Percentiles rank a stretch among this genome's conserved stretches.
phyloP scores from a whole-genome alignment of 2,329 filamentous ascomycete species.

The Cordyceps cateniannulata region DNA sequence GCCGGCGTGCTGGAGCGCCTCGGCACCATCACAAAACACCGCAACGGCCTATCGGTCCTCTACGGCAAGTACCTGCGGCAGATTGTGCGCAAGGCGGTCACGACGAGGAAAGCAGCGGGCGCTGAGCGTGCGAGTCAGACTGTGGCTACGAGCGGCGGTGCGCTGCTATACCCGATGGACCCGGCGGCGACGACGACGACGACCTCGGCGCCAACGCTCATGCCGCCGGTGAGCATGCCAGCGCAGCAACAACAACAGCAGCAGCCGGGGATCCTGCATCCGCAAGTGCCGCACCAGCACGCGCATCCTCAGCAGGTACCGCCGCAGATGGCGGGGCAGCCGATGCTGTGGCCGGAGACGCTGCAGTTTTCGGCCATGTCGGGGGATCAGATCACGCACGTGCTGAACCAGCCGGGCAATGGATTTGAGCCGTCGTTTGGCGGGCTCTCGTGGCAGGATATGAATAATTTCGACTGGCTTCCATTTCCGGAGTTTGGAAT shows the following conservation, averaged over 20 bases:
- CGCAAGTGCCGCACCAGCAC: constrained; percentile 8
- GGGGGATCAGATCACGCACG: constrained; percentile 60
- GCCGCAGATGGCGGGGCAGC: constrained; percentile 20
- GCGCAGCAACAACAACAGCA: neutral
- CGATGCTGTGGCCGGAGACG: constrained; percentile 39
- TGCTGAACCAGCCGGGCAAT: constrained; percentile 56
- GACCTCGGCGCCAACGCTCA: neutral
- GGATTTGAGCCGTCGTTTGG: constrained; percentile 50
- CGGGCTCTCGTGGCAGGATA: constrained; percentile 53
- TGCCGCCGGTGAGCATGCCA: neutral
- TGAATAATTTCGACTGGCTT: constrained; percentile 52
- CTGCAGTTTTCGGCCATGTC: constrained; percentile 64
- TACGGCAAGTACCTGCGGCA: constrained; percentile 41
- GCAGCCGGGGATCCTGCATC: constrained; percentile 1
- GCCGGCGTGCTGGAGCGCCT: constrained; percentile 64
- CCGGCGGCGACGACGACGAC: neutral
- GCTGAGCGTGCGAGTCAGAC: neutral
- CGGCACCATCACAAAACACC: constrained; percentile 57
- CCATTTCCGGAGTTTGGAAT: constrained; percentile 43
- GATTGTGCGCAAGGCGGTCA: constrained; percentile 34
- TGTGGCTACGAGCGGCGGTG: neutral
- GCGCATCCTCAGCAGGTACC: constrained; percentile 11
- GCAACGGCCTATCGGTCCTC: constrained; percentile 57
- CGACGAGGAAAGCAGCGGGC: constrained; percentile 14
- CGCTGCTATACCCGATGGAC: constrained; percentile 3